Evolutionary conservation across 1,284 basidiomycete species (phyloP).

Genomic region (Trichosporon coremiiforme): DNA sequence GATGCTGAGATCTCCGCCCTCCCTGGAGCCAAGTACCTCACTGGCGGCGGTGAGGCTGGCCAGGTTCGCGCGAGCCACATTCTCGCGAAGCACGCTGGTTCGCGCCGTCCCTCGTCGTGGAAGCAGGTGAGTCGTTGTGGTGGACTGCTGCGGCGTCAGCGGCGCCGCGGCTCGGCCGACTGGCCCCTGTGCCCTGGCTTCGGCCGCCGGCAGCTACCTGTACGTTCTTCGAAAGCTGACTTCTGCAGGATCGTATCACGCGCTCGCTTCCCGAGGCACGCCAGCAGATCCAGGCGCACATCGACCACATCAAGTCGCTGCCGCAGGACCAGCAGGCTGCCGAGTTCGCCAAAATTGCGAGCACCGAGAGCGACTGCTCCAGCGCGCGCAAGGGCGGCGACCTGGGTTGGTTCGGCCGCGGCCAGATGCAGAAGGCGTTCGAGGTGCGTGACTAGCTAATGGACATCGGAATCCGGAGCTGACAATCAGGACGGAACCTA

Average conservation of each 20-base stretch:
- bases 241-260: constrained; percentile 71
- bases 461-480: not conserved
- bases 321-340: constrained; percentile 59
- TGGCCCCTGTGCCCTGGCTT: not conserved
- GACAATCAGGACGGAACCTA: constrained; percentile 70
- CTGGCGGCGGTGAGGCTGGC: constrained; percentile 27
- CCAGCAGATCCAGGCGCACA: constrained; percentile 67
- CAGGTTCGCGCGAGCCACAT: constrained; percentile 93
- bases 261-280: constrained; percentile 89
- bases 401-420: constrained; percentile 79
- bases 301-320: constrained; percentile 45
- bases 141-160: not conserved
- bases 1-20: constrained; percentile 66
- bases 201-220: not conserved
- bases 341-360: constrained; percentile 75
- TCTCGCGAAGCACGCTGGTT: constrained; percentile 86
- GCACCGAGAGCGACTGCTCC: constrained; percentile 79
- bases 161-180: not conserved
- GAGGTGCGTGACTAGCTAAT: constrained; percentile 59
- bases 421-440: constrained; percentile 98
- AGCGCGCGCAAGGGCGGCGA: constrained; percentile 79
- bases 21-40: constrained; percentile 66
- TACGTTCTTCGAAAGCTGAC: not conserved
- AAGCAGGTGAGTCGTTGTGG: constrained; percentile 69
- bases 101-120: constrained; percentile 87